Conservation (phyloP, 2,329 filamentous ascomycete genomes). For the Fusarium liriodendri region DNA sequence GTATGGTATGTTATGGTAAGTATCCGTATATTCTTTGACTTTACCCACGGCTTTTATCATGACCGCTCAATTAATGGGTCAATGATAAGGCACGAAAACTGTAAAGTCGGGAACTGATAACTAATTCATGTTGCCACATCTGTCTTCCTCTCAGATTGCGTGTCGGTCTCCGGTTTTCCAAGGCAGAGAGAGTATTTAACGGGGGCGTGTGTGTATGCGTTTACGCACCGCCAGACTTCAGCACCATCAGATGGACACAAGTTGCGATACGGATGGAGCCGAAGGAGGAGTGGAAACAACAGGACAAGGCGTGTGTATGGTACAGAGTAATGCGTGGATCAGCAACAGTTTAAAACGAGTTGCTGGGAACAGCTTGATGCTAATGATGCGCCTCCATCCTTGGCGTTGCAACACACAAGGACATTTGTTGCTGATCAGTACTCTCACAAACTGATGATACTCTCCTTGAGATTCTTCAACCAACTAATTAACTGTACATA, state of each 20-base stretch:
- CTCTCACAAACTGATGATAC: background rate
- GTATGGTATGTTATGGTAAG: background rate
- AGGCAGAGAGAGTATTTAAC: background rate
- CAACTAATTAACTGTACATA: background rate
- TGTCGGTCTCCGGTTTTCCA: conserved; percentile 1
- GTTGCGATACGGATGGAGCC: conserved; percentile 18
- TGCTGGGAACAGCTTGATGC: background rate
- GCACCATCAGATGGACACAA: conserved; percentile 11
- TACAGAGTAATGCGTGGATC: background rate
- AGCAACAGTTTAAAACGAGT: background rate
- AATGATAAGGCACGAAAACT: background rate
- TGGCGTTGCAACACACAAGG: background rate
- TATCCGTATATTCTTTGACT: background rate
- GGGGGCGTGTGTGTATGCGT: conserved; percentile 10
- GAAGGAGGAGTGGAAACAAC: conserved; percentile 18
- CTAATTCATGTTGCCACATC: background rate
- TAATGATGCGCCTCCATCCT: background rate
- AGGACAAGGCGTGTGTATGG: background rate
- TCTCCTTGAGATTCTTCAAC: background rate
- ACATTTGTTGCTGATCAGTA: conserved; percentile 6
- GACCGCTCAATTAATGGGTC: background rate
- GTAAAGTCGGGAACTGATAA: background rate
- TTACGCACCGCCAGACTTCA: conserved; percentile 4
- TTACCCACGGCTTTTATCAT: background rate
- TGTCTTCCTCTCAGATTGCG: background rate